Evolutionary conservation across 805 yeast genomes (phyloP), one percentile per base, ranked within the genome.

Genomic region (Ogataea philodendri): DNA sequence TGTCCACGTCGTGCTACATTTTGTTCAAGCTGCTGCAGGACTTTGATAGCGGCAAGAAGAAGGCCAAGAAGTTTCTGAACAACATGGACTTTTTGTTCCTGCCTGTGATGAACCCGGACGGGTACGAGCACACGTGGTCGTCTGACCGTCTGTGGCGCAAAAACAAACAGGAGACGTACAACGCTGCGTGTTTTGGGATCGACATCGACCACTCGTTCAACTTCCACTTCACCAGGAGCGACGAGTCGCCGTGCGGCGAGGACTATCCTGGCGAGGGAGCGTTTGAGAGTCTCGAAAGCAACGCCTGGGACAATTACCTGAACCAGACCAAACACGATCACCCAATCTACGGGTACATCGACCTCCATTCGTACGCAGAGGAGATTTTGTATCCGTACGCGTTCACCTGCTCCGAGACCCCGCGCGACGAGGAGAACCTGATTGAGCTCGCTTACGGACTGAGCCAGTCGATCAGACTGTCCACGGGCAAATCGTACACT

Each of bases 31-130:
- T 85, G 41, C 51, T 77, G 30, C 54, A 63, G 21, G 68, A 65
- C 30, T 74, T 70, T 48, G 78, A 74, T 15, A 46, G 47, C 0
- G 60, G 59, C 8, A 57, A 55, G 11, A 55, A 52, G 19, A 65
- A 67, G 30, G 75, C 70, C 38, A 65, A 65, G 4, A 59, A 57
- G 20, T 76, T 65, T 41, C 59, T 86, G 41, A 64, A 78, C 29
- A 62, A 76, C 28, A 58, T 85, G 39, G 90, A 86, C 51, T 83
- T 84, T 49, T 57, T 84, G 21, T 78, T 88, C 45, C 69, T 87
- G 19, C 97, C 97, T 0, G 84, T 86, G 9, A 73, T 80, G 59
- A 88, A 88, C 53, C 96, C 96, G 1, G 97, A 88, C 60, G 97
- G 97, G 0, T 88, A 88, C 56, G 84, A 69, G 9, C 82, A 83